Percentiles rank a stretch among this genome's conserved stretches.
Evolutionary conservation across 495 filamentous ascomycete genomes (phyloP).

Genomic region (Xylaria sp.): DNA sequence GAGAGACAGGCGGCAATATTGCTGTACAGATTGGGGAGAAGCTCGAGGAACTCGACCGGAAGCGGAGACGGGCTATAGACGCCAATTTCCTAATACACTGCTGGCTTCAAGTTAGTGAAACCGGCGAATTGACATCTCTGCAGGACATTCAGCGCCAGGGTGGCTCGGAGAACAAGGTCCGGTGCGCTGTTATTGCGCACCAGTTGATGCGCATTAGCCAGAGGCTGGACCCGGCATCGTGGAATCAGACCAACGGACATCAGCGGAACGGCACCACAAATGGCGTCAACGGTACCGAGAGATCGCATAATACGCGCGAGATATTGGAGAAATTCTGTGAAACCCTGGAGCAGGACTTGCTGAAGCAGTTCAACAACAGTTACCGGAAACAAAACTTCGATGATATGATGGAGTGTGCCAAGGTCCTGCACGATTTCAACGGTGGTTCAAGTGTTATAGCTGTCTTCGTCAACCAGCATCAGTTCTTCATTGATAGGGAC

Average conservation of each 20-base stretch:
- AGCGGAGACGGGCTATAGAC: constrained; percentile 87
- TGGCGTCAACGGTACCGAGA: constrained; percentile 48
- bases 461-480: constrained; percentile 97
- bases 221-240: constrained; percentile 76
- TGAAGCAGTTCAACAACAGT: constrained; percentile 96
- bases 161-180: constrained; percentile 83
- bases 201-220: constrained; percentile 89
- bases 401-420: constrained; percentile 94
- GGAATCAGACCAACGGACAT: constrained; percentile 64
- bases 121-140: constrained; percentile 77
- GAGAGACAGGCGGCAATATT: constrained; percentile 75
- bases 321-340: constrained; percentile 97
- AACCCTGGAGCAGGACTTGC: constrained; percentile 89
- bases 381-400: constrained; percentile 94
- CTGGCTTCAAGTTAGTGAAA: constrained; percentile 91
- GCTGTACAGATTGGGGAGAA: constrained; percentile 95
- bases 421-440: constrained; percentile 94
- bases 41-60: constrained; percentile 91
- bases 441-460: constrained; percentile 92
- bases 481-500: constrained; percentile 95
- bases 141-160: constrained; percentile 82
- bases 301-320: constrained; percentile 75
- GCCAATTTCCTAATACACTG: constrained; percentile 94
- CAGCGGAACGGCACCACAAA: constrained; percentile 62
- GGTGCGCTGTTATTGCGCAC: constrained; percentile 87